Evolutionary conservation across 352 stramenopile genomes (phyloP), one percentile per base, ranked within the genome.

Genomic region (Globisporangium okanoganense): DNA sequence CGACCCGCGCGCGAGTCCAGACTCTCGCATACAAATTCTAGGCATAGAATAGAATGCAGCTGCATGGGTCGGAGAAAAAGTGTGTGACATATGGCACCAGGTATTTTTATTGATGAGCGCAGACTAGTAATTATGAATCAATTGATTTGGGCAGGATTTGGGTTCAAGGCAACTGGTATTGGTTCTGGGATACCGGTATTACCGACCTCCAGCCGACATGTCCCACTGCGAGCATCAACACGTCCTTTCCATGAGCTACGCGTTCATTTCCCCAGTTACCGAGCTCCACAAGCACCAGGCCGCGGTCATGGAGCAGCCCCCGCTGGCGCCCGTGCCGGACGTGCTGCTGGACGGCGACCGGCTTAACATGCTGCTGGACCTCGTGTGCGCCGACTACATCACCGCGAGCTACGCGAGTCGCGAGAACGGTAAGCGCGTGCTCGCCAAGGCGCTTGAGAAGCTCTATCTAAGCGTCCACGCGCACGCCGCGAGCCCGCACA

Each of bases 331-430:
- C 35, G 53, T 87, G 41, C 74, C 76, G 16, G 78, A 87, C 58
- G 75, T 90, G 27, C 58, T 90, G 52, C 79, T 92, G 54, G 82
- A 93, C 56, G 78, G 65, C 40, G 85, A 94, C 67, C 76, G 82
- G 4, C 78, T 94, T 48, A 86, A 86, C 65, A 89, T 94, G 82
- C 67, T 95, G 56, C 78, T 95, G 48, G 85, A 95, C 62, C 78
- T 93, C 41, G 83, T 92, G 62, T 93, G 82, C 64, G 82, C 78
- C 22, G 83, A 95, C 76, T 95, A 90, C 71, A 82, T 95, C 64
- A 95, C 84, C 14, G 85, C 85, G 24, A 87, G 83, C 58, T 92
- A 93, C 65, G 85, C 85, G 22, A 93, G 83, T 66, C 83, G 78
- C 43, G 83, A 95, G 71, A 95, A 91, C 62, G 85, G 76, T 61